Base-by-base conservation (phyloP, 768 basidiomycete species). In the Tulasnella calospora region DNA sequence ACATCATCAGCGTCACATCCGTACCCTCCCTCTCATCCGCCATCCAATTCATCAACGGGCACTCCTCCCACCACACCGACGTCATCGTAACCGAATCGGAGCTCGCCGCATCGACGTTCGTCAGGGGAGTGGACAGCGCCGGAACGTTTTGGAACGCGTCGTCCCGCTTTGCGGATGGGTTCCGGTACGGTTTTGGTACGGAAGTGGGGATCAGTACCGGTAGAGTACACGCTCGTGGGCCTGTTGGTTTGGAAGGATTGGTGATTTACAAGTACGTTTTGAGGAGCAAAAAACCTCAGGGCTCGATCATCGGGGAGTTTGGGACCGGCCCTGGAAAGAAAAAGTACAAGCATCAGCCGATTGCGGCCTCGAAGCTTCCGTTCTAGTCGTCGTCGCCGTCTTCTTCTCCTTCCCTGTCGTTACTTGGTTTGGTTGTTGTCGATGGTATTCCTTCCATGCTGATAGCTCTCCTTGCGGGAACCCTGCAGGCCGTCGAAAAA, bases 181-280 rank as follows among this genome's bases (percentile, higher is more conserved):
- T 96, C 85, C 86, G 97, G 79, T 99, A 95, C 83, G 98, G 98
- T 0, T 96, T 98, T 81, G 98, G 98, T 2, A 96, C 98, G 6
- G 98, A 99, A 85, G 97, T 99, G 0, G 98, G 98, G 12, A 98
- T 99, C 82, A 94, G 93, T 83, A 99, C 98, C 0, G 96, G 97
- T 0, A 91, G 94, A 82, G 97, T 98, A 77, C 98, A 99, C 82
- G 96, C 98, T 21, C 88, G 97, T 57, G 98, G 98, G 3, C 98
- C 98, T 0, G 97, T 99, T 1, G 97, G 97, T 0, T 87, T 98
- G 74, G 94, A 98, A 81, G 95, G 95, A 1, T 86, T 98, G 80
- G 93, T 96, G 55, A 98, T 92, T 78, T 99, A 99, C 88, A 99
- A 99, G 86, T 99, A 98, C 84, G 90, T 95, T 87, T 85, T 99